A percentile compares a stretch with the other conserved stretches of the same genome.
These are phyloP conservation scores for Penicillium alfredii DNA, from an alignment of 495 filamentous ascomycete genomes.

Conservation along the genomic window DNA sequence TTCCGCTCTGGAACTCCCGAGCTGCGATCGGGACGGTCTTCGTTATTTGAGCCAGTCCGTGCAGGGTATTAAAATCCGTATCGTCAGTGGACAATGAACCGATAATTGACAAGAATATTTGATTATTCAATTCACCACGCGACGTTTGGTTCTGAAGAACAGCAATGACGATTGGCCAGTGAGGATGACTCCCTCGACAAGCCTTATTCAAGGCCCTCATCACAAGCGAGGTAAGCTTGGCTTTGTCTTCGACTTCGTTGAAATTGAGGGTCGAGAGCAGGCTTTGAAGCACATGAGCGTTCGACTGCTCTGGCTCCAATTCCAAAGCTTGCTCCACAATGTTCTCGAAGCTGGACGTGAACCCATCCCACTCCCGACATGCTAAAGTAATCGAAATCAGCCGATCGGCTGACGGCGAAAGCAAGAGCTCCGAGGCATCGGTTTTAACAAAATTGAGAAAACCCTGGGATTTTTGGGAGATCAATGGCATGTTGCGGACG, in stretches of 20 bases:
- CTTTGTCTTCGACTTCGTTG: slow-evolving; percentile 30
- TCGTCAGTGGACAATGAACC: slow-evolving; percentile 33
- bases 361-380: slow-evolving; percentile 39
- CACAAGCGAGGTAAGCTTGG: slow-evolving; percentile 31
- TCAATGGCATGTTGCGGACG: slow-evolving; percentile 36
- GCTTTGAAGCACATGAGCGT: slow-evolving; percentile 35
- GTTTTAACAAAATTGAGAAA: slow-evolving; percentile 40
- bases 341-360: slow-evolving; percentile 33
- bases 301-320: slow-evolving; percentile 34
- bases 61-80: slow-evolving; percentile 27
- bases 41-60: slow-evolving; percentile 36
- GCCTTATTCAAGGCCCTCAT: slow-evolving; percentile 33
- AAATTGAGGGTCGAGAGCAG: slow-evolving; percentile 38
- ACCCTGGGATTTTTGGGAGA: slow-evolving; percentile 28
- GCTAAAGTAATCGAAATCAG: slow-evolving; percentile 37
- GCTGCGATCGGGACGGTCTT: slow-evolving; percentile 31
- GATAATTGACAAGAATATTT: slow-evolving; percentile 35
- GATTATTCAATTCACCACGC: slow-evolving; percentile 35
- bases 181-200: slow-evolving; percentile 31
- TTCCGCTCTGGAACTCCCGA: slow-evolving; percentile 35
- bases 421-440: slow-evolving; percentile 45
- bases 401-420: slow-evolving; percentile 48
- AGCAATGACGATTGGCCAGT: slow-evolving; percentile 42
- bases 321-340: slow-evolving; percentile 35
- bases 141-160: slow-evolving; percentile 42